phyloP scores from a whole-genome alignment of 2,329 filamentous ascomycete species.

The Verticillium albo-atrum region DNA sequence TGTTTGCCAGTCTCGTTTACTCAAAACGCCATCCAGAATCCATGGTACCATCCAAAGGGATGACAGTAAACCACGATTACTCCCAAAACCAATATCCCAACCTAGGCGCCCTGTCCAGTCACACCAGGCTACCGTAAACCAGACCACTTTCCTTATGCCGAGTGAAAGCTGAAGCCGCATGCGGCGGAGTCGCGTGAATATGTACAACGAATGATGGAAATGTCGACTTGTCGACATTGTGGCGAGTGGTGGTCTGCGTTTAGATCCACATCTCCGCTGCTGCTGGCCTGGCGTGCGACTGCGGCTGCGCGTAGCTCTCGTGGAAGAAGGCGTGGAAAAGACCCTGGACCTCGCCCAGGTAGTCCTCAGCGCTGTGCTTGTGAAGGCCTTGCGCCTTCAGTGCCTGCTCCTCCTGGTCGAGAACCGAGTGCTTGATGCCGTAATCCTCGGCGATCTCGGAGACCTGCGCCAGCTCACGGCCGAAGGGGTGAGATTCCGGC shows the following conservation, averaged over 20 bases:
- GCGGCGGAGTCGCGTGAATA: background rate
- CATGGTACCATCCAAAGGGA: background rate
- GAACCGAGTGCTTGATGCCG: slow-evolving; percentile 53
- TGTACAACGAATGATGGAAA: background rate
- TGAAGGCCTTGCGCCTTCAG: slow-evolving; percentile 66
- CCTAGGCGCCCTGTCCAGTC: background rate
- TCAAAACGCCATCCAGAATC: background rate
- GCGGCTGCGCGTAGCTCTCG: background rate
- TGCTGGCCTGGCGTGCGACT: background rate
- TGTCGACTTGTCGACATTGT: background rate
- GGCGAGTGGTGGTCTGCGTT: background rate
- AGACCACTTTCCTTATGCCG: background rate
- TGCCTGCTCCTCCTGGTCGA: slow-evolving; percentile 70
- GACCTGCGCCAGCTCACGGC: slow-evolving; percentile 84
- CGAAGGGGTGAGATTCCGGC: slow-evolving; percentile 64
- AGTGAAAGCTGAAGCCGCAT: background rate
- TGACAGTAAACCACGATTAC: background rate
- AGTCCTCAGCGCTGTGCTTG: slow-evolving; percentile 76
- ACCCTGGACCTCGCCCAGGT: slow-evolving; percentile 73
- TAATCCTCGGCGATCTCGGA: slow-evolving; percentile 92
- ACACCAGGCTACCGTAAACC: background rate
- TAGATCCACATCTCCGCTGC: background rate
- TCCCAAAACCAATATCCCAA: background rate
- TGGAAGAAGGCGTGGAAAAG: slow-evolving; percentile 51
- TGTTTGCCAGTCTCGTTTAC: background rate